These are phyloP conservation scores for Moesziomyces sp. DNA, from an alignment of 1,284 basidiomycete genomes.

Conservation along the genomic window DNA sequence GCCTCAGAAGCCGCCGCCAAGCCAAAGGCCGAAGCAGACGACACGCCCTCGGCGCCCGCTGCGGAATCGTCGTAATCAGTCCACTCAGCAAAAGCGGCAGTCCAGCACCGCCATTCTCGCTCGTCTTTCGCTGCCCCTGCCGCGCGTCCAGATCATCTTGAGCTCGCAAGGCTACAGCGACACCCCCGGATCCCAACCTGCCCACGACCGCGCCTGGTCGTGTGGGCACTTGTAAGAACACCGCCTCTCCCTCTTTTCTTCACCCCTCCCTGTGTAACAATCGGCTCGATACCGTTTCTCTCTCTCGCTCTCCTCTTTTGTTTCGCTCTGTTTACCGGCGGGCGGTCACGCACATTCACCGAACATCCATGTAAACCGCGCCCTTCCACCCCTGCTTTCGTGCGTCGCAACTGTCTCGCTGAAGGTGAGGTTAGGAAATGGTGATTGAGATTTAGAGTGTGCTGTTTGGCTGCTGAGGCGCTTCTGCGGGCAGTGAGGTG, in stretches of 20 bases:
- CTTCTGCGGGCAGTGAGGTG: not conserved
- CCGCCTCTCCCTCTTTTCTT: not conserved
- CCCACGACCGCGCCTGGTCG: not conserved
- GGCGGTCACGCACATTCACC: not conserved
- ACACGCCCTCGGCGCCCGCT: slow-evolving; percentile 1
- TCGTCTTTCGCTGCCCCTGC: not conserved
- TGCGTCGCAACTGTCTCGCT: not conserved
- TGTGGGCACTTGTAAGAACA: not conserved
- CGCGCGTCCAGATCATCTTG: too few relatives aligned
- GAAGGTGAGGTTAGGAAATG: not conserved
- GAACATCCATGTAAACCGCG: not conserved
- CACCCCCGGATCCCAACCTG: too few relatives aligned
- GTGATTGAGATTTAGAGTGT: not conserved
- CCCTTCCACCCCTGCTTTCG: not conserved
- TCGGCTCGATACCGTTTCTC: not conserved
- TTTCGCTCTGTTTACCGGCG: slow-evolving; percentile 1
- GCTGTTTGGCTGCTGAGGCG: not conserved
- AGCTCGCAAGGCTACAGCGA: too few relatives aligned
- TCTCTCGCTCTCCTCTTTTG: slow-evolving; percentile 6
- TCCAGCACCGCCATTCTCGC: too few relatives aligned
- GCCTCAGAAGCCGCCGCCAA: slow-evolving; percentile 13
- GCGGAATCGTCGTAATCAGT: slow-evolving; percentile 6
- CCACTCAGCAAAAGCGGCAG: not conserved
- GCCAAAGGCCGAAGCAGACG: slow-evolving; percentile 18
- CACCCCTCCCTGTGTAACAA: slow-evolving; percentile 6